Evolutionary conservation across 495 filamentous ascomycete genomes (phyloP), one percentile per base, ranked within the genome.

Genomic region (Xylaria telfairii): DNA sequence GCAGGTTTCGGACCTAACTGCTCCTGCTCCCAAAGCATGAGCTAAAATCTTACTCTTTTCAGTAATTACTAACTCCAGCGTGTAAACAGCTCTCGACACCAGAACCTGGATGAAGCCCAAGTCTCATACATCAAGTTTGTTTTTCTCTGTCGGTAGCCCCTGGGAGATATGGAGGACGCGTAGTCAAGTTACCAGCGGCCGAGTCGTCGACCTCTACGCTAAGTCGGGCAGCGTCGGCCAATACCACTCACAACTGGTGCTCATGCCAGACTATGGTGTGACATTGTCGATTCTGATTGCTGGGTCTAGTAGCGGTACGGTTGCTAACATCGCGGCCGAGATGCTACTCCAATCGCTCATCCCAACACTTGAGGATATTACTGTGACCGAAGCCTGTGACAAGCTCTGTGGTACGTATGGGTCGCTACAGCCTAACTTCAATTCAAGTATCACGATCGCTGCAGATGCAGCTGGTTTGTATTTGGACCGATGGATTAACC

Each of bases 31-130:
- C n/a, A n/a, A n/a, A n/a, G n/a, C n/a, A n/a, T n/a, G n/a, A n/a
- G n/a, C n/a, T n/a, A n/a, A n/a, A n/a, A n/a, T n/a, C n/a, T n/a
- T n/a, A n/a, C n/a, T n/a, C n/a, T n/a, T n/a, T n/a, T n/a, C n/a
- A n/a, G n/a, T n/a, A n/a, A n/a, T n/a, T n/a, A n/a, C n/a, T n/a
- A n/a, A n/a, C n/a, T n/a, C n/a, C n/a, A n/a, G n/a, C n/a, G n/a
- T n/a, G n/a, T n/a, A n/a, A n/a, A n/a, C n/a, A n/a, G 70, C 77
- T 0, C 56, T 70, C 5, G 56, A 73, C n/a, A 87, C 84, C 1
- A 77, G 82, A 70, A 59, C 74, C 56, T 87, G 83, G 85, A 71
- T 87, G 70, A 86, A 86, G 68, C 84, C 84, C 5, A 17, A 49
- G 26, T 56, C 77, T 1, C 79, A 81, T 62, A 83, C 82, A 13